Base-by-base conservation (phyloP, 352 stramenopile species). In the Phytophthora litchii region DNA sequence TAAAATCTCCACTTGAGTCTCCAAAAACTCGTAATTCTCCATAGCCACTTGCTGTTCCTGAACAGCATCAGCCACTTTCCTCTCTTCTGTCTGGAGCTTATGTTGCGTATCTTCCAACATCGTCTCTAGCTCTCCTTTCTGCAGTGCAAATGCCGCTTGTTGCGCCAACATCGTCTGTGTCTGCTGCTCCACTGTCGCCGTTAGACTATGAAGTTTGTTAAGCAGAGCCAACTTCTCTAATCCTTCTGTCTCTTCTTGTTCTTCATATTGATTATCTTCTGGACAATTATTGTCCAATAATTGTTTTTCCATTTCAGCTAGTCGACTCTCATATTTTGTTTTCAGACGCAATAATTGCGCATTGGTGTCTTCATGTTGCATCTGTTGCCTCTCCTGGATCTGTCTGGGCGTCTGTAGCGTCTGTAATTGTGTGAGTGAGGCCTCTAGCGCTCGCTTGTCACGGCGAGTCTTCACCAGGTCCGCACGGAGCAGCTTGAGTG, bases 401-500 rank as follows among this genome's bases (percentile, higher is more conserved):
- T 74, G 56, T 31, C 57, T 60, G 9, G 59, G 46, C 7, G 50
- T 27, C 8, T 41, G 32, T 27, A 63, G 46, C 9, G 59, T 52
- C 37, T 76, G 34, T n/a, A 68, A 9, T 0, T 65, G 20, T 16
- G 53, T 54, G n/a, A 62, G 64, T 19, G 41, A 69, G 20, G 27
- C 23, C 42, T 72, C 60, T 25, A 86, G 52, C 21, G 57, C 19
- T 27, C 58, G 73, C 17, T 83, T 79, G 36, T 73, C 64, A 0
- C 63, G 61, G 12, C 68, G 59, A 17, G 62, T 71, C 62, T 68
- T 69, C 27, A 71, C 61, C 50, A 83, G 54, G 35, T 86, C 71
- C 0, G 64, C 62, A 21, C 67, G 76, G 36, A 86, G 53, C 43
- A 86, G 67, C 60, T 70, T 72, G 10, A 83, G 63, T 17, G 76